Evolutionary conservation across 306 rosid species (phyloP).

Genomic region (Quercus robur): DNA sequence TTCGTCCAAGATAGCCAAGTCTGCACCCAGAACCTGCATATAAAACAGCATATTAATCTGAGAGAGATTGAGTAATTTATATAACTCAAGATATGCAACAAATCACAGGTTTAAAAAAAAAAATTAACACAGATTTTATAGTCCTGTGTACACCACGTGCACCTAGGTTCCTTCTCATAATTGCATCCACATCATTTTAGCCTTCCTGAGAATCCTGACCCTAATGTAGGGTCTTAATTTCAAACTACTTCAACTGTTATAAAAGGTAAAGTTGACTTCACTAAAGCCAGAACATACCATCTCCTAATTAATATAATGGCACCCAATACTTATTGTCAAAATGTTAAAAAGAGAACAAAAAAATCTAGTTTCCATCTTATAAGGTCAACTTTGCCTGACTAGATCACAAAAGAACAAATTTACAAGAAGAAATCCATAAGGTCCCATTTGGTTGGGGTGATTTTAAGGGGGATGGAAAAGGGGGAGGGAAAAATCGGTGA

Average conservation of each 20-base stretch:
- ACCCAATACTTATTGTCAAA: neutral
- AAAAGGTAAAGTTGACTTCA: neutral
- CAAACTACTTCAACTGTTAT: neutral
- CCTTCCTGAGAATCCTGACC: neutral
- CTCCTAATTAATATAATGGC: neutral
- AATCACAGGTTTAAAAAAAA: neutral
- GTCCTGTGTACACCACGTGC: too few relatives aligned
- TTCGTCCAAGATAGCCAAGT: conserved; percentile 86
- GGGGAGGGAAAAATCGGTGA: neutral
- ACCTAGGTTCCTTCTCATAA: too few relatives aligned
- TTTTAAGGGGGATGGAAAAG: neutral
- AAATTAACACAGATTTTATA: neutral
- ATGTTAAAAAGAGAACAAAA: neutral
- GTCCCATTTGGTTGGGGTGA: too few relatives aligned
- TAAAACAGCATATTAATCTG: neutral
- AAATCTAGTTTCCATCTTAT: too few relatives aligned
- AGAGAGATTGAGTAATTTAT: neutral
- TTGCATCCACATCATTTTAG: neutral
- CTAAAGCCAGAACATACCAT: neutral
- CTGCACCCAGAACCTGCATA: conserved; percentile 90
- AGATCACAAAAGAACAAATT: too few relatives aligned
- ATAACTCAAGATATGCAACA: neutral
- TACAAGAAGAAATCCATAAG: too few relatives aligned
- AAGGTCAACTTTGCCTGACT: too few relatives aligned
- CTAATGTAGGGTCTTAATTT: neutral